Base-by-base conservation (phyloP, 495 filamentous ascomycete species). In the Pseudomonodictys pantanalensis region DNA sequence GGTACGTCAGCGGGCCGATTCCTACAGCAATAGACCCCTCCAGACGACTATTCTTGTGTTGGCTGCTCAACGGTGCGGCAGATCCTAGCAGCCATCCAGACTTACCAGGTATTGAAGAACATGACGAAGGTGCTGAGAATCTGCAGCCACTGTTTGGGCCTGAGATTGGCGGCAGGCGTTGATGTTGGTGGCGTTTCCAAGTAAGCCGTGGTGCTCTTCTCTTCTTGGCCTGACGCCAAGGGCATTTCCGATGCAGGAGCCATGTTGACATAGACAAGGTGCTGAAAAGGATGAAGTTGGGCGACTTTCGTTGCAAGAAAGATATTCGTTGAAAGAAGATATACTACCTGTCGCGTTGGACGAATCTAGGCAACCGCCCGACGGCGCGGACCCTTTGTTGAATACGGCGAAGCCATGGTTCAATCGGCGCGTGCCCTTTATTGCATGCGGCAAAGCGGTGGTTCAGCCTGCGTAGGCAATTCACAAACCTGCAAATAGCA, bases 101-200 rank as follows among this genome's bases (percentile, higher is more conserved):
- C 48, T 35, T 22, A 48, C 52, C 52, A 45, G 52, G 52, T 56
- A 25, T 56, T 56, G 39, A 56, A 45, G 52, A 56, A 56, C 24
- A 56, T n/a, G 18, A 44, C 18, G 23, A 44, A 56, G n/a, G 32
- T 53, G 17, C 50, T 43, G 30, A 53, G 50, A 24, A 53, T 43
- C 38, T 53, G 50, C 2, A 53, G 38, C 50, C 50, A 53, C 24
- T 50, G 46, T 17, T 29, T 50, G 28, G 12, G 23, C 24, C 3
- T 32, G n/a, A 50, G 46, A 50, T 2, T 7, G 24, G 24, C 7
- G 2, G 46, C 11, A 17, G 41, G 41, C 7, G 41, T 8, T 44
- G 46, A 2, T 50, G 38, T 15, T 41, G 38, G 38, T 15, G 38
- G 38, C 38, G 12, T 41, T 15, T 41, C 38, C 15, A 18, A 15